A percentile compares a stretch with the other conserved stretches of the same genome.
Evolutionary conservation across 164 flowering plant species (phyloP).

Genomic region (Chimonanthus praecox): DNA sequence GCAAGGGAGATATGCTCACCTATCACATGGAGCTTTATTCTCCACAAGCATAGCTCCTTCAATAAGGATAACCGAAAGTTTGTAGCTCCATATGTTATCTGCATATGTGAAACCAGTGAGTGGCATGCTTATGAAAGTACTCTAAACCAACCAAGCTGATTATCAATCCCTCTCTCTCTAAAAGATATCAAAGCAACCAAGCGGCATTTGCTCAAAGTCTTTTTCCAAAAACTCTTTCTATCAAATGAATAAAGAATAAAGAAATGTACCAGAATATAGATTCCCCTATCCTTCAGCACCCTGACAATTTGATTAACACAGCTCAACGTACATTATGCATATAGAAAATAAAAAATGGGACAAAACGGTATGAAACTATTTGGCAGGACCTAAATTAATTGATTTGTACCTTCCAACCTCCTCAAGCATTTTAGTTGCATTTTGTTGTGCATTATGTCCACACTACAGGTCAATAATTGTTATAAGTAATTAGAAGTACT

Average conservation of each 20-base stretch:
- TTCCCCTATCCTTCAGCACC: constrained; percentile 79
- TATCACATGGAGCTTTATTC: constrained; percentile 75
- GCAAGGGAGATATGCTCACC: constrained; percentile 30
- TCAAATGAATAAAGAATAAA: constrained; percentile 7
- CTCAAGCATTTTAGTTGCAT: constrained; percentile 63
- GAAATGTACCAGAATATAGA: constrained; percentile 58
- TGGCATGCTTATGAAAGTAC: background rate
- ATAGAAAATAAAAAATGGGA: constrained; percentile 31
- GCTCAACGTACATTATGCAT: constrained; percentile 40
- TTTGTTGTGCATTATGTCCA: constrained; percentile 55
- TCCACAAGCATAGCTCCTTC: constrained; percentile 51
- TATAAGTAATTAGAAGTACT: constrained; percentile 11
- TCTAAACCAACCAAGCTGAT: background rate
- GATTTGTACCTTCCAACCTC: constrained; percentile 64
- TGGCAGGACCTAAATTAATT: background rate
- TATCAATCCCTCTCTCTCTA: background rate
- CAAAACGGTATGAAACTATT: constrained; percentile 8
- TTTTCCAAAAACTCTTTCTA: background rate
- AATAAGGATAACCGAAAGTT: constrained; percentile 48
- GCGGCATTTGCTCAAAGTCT: background rate
- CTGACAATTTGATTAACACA: constrained; percentile 71
- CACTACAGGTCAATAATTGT: constrained; percentile 41
- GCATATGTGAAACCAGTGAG: constrained; percentile 15
- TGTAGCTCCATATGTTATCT: constrained; percentile 90
- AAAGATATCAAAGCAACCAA: no score